Conservation (phyloP, 805 yeast genomes). For the Candida suzukii region DNA sequence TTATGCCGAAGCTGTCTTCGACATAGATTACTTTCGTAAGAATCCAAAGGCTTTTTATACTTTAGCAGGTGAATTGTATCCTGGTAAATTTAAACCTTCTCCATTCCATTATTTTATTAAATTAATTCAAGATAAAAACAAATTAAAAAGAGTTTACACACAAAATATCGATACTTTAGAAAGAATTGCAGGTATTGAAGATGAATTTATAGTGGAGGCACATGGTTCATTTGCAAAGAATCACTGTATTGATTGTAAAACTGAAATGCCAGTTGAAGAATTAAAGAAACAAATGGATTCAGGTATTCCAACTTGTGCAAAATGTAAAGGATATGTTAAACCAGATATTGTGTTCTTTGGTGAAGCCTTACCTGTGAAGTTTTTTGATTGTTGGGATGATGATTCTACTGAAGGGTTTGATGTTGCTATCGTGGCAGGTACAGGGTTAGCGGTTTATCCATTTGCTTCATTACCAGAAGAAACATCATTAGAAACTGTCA, state of each 20-base stretch:
- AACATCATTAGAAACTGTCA: conserved; percentile 35
- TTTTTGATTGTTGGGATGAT: conserved; percentile 64
- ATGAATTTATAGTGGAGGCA: conserved; percentile 71
- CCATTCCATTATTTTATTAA: conserved; percentile 69
- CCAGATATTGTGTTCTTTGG: conserved; percentile 96
- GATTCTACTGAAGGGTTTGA: conserved; percentile 44
- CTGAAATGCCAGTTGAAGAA: conserved; percentile 40
- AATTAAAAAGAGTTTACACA: conserved; percentile 69
- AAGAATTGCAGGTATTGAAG: conserved; percentile 69
- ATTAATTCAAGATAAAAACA: conserved; percentile 55
- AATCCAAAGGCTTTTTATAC: conserved; percentile 82
- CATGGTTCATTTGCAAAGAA: conserved; percentile 89
- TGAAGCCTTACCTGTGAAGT: conserved; percentile 67
- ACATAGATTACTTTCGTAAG: conserved; percentile 69
- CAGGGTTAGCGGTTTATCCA: conserved; percentile 84
- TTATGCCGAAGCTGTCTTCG: conserved; percentile 93
- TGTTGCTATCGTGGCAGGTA: conserved; percentile 84
- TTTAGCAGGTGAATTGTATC: conserved; percentile 77
- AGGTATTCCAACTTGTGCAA: conserved; percentile 47
- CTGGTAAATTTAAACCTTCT: conserved; percentile 83
- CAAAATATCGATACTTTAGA: conserved; percentile 94
- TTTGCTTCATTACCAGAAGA: conserved; percentile 80
- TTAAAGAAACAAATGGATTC: conserved; percentile 32
- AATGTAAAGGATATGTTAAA: conserved; percentile 73
- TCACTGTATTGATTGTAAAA: conserved; percentile 73